A percentile compares a stretch with the other conserved stretches of the same genome.
phyloP scores from a whole-genome alignment of 1,284 basidiomycete genomes.

The Mycena sp. region DNA sequence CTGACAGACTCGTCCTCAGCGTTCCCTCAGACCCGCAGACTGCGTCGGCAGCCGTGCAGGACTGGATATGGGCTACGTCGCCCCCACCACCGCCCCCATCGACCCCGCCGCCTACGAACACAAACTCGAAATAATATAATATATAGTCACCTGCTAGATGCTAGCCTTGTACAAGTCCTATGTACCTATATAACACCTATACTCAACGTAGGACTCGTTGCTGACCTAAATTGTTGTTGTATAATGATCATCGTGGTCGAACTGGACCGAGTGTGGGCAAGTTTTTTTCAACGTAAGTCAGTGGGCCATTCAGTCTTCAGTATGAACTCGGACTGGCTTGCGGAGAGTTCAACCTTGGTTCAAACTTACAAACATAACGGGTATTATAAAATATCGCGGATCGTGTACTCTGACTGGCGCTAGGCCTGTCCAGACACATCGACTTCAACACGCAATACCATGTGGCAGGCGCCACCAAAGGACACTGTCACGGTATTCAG shows the following conservation, averaged over 20 bases:
- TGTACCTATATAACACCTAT: constrained; percentile 6
- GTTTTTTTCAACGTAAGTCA: no score
- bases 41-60: constrained; percentile 40
- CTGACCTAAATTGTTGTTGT: constrained; percentile 9
- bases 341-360: no score
- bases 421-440: no score
- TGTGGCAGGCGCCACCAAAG: no score
- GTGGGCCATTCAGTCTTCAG: no score
- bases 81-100: constrained; percentile 19
- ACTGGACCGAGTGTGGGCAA: no score
- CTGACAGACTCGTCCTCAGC: not conserved
- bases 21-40: constrained; percentile 19
- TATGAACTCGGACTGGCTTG: no score
- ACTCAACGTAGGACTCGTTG: constrained; percentile 12
- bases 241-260: not conserved
- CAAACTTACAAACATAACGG: no score
- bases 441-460: no score
- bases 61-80: constrained; percentile 53
- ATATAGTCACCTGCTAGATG: constrained; percentile 23
- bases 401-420: no score
- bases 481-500: no score
- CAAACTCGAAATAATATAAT: constrained; percentile 22
- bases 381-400: no score
- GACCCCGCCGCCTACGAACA: not conserved
- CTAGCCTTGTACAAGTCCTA: constrained; percentile 20